phyloP scores from a whole-genome alignment of 2,329 filamentous ascomycete species.

The Penicillium hordei region DNA sequence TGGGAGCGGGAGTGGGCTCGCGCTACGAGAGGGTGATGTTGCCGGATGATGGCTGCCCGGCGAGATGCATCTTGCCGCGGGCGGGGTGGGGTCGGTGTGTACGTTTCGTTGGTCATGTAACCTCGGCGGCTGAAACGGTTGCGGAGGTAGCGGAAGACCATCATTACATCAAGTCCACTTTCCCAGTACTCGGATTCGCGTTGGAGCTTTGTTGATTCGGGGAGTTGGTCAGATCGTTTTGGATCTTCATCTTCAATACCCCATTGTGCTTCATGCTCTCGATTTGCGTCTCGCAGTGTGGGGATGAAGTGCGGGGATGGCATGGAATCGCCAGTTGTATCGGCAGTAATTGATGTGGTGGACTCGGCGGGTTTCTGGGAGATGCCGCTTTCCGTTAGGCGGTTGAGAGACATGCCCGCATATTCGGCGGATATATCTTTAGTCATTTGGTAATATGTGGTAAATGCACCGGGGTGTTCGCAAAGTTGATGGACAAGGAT shows the following conservation, averaged over 20 bases:
- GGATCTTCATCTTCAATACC: conserved; percentile 63
- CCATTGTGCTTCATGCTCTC: conserved; percentile 60
- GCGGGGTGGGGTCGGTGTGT: conserved; percentile 38
- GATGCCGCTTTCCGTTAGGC: conserved; percentile 28
- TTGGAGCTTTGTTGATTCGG: conserved; percentile 48
- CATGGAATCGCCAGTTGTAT: conserved; percentile 29
- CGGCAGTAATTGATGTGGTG: conserved; percentile 8
- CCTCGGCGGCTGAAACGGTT: conserved; percentile 65
- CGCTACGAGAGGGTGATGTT: conserved; percentile 83
- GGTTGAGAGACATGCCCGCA: conserved; percentile 66
- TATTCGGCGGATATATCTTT: conserved; percentile 67
- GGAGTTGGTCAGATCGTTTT: conserved; percentile 27
- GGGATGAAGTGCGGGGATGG: conserved; percentile 51
- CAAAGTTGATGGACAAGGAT: conserved; percentile 78
- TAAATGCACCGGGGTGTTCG: conserved; percentile 85
- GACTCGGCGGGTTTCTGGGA: conserved; percentile 12
- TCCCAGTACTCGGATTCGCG: conserved; percentile 81
- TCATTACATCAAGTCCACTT: conserved; percentile 81
- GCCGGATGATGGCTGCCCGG: conserved; percentile 78
- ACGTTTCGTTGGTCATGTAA: conserved; percentile 31
- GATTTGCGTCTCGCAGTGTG: conserved; percentile 45
- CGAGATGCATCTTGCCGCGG: conserved; percentile 65
- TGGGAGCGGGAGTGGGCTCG: conserved; percentile 47
- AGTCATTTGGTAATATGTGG: conserved; percentile 69
- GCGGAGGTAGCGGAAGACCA: conserved; percentile 85